phyloP scores from a whole-genome alignment of 805 yeast species.

The Clavispora asparagi region DNA sequence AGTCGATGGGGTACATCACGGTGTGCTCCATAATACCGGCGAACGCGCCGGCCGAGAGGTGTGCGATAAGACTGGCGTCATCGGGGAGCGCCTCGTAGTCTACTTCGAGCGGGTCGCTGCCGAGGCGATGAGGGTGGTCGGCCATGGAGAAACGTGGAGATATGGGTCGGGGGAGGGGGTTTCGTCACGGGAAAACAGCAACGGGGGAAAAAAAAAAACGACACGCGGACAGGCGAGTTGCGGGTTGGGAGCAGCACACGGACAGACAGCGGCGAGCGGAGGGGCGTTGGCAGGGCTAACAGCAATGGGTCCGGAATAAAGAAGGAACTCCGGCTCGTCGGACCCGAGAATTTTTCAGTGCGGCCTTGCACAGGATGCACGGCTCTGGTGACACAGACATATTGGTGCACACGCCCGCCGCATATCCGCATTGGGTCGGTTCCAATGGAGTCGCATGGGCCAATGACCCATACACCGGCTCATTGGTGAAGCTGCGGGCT shows the following conservation, averaged over 20 bases:
- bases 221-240: not conserved
- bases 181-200: not conserved
- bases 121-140: constrained; percentile 18
- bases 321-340: not conserved
- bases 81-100: constrained; percentile 93
- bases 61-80: constrained; percentile 75
- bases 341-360: constrained; percentile 4
- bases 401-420: too few relatives aligned
- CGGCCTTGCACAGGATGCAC: not conserved
- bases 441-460: too few relatives aligned
- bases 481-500: too few relatives aligned
- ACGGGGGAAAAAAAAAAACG: not conserved
- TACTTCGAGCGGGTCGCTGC: constrained; percentile 44
- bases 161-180: not conserved
- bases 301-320: not conserved
- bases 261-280: too few relatives aligned
- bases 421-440: too few relatives aligned
- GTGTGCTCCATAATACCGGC: constrained; percentile 99
- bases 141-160: constrained; percentile 6
- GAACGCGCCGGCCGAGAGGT: constrained; percentile 89
- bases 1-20: constrained; percentile 94
- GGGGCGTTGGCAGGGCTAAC: not conserved
- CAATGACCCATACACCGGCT: too few relatives aligned
- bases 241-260: not conserved
- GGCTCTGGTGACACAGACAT: too few relatives aligned